Conservation (phyloP, 164 flowering plant genomes). For the Buxus sempervirens region DNA sequence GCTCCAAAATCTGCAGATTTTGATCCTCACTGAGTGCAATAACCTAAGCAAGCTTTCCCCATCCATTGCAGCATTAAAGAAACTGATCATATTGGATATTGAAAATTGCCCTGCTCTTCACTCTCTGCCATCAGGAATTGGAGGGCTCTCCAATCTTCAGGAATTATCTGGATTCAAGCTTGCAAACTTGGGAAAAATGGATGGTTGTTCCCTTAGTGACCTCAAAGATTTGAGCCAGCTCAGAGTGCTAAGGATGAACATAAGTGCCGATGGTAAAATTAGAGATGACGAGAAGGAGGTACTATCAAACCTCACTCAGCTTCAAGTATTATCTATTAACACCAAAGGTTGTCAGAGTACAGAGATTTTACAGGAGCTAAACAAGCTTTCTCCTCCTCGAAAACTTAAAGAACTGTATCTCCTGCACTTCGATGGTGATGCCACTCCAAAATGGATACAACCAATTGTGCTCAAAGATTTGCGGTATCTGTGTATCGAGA, state of each 20-base stretch:
- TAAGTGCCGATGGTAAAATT: background rate
- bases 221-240: slow-evolving; percentile 9
- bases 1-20: slow-evolving; percentile 13
- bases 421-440: background rate
- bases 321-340: background rate
- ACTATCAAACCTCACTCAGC: background rate
- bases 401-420: background rate
- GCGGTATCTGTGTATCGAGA: slow-evolving; percentile 11
- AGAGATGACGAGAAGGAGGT: background rate
- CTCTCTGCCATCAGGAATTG: slow-evolving; percentile 9
- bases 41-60: slow-evolving; percentile 2
- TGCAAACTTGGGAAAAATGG: background rate
- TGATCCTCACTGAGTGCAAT: slow-evolving; percentile 13
- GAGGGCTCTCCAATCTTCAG: slow-evolving; percentile 14
- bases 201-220: slow-evolving; percentile 7
- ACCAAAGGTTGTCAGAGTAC: background rate
- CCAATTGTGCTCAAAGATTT: slow-evolving; percentile 1
- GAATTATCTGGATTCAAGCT: slow-evolving; percentile 15
- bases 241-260: slow-evolving; percentile 11
- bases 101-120: slow-evolving; percentile 7
- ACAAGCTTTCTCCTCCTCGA: background rate
- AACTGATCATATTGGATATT: slow-evolving; percentile 3
- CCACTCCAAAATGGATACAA: background rate
- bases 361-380: background rate
- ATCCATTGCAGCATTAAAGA: slow-evolving; percentile 4